Base-by-base conservation (phyloP, 352 stramenopile species). In the Phytopythium sindhum region DNA sequence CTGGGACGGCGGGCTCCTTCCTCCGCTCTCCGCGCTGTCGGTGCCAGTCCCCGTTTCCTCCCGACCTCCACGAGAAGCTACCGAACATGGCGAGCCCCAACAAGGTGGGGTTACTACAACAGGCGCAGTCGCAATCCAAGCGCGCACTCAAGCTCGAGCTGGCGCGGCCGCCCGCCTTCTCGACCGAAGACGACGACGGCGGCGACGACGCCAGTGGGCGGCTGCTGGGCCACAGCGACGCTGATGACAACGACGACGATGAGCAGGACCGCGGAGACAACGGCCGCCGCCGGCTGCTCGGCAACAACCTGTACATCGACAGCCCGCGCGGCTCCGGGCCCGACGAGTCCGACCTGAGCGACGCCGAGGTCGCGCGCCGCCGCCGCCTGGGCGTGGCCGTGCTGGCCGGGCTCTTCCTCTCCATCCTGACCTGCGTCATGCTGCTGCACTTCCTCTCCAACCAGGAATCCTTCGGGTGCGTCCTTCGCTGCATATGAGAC, bases 241-340 rank as follows among this genome's bases (percentile, higher is more conserved):
- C 37, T 6, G 11, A 15, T 14, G 19, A 78, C 17, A 65, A 73
- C 6, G 77, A 80, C 9, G 75, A 82, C 21, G 71, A 73, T 42
- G 83, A 85, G 12, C 64, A 80, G 56, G 19, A 9, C 26, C 9
- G 79, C 10, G 73, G 72, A 2, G 73, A 83, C 21, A 63, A 80
- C 28, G 70, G 72, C 42, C 85, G 84, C 19, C 69, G 82, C 51
- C 77, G 57, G 9, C 59, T 91, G 23, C 74, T 72, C 10, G 65
- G 70, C 7, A 59, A 67, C 14, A 92, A 89, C 58, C 51, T 94
- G 19, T 94, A 92, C 63, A 75, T 86, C 24, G 85, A 94, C 60
- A 89, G 77, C 21, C 83, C 83, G 11, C 85, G 85, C 17, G 65
- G 65, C 12, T 67, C 83, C 9, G 66, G 55, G 5, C 72, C 60